Base-by-base conservation (phyloP, 768 basidiomycete genomes). In the Cystofilobasidium capitatum region DNA sequence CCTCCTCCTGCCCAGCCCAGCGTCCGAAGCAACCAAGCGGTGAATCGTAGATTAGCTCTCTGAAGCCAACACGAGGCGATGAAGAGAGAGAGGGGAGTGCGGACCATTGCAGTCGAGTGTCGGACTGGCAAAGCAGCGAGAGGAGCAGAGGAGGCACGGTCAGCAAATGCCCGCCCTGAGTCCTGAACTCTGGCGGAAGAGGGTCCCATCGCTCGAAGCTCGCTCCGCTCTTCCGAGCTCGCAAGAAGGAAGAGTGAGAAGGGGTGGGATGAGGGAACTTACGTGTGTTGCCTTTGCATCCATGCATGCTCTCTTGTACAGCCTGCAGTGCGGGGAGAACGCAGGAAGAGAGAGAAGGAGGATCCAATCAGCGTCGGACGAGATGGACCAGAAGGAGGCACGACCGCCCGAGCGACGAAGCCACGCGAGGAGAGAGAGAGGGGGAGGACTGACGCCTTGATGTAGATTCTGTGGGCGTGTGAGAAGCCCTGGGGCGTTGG, bases 391-490 rank as follows among this genome's bases (percentile, higher is more conserved):
- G 24, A 4, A 45, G 44, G 17, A n/a, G 49, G 49, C 49, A n/a
- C 17, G 49, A 51, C 24, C 49, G 24, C n/a, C 49, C 10, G 6
- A 29, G 49, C 22, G 49, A 24, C 6, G 24, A 8, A n/a, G 3
- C 20, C 45, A 7, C 45, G 20, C 20, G 45, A 47, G 8, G 45
- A 47, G 45, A 7, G 12, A 7, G 24, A 47, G 17, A 24, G 49
- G 49, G 24, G 6, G 49, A 5, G n/a, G 49, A 51, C 49, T n/a
- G 24, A 51, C 49, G 49, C 49, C 51, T 55, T 55, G 29, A 55
- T 31, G 51, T 55, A 55, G 51, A 55, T 29, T 7, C 51, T 12
- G 51, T 55, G 51, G 51, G 51, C 51, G 51, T 55, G 29, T 17
- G 29, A 55, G 29, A 55, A 33, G 29, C 51, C 51, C 4, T 13